These are phyloP conservation scores for Penicillium crystallinum DNA, from an alignment of 495 filamentous ascomycete species.

Conservation along the genomic window DNA sequence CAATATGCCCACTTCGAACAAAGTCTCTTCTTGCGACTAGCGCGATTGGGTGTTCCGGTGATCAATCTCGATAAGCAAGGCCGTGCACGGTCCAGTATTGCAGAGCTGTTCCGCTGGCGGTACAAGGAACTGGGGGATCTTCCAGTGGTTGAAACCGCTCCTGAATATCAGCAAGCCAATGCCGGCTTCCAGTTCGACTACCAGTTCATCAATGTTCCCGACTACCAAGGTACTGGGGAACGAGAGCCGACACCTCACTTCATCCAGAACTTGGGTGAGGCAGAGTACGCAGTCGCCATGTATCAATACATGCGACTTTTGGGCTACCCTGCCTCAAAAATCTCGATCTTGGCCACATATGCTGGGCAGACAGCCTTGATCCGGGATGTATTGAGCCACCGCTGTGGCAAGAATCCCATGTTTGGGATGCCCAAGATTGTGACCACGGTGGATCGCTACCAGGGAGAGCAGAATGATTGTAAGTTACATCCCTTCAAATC, in stretches of 20 bases:
- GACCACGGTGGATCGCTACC: constrained; percentile 95
- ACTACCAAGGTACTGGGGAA: constrained; percentile 90
- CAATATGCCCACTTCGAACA: constrained; percentile 96
- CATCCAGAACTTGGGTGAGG: constrained; percentile 94
- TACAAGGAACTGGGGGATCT: constrained; percentile 79
- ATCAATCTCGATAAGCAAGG: constrained; percentile 92
- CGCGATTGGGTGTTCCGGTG: constrained; percentile 82
- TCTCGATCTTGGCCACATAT: constrained; percentile 89
- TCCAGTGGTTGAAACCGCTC: constrained; percentile 58
- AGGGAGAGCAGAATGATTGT: constrained; percentile 99
- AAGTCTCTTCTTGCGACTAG: constrained; percentile 84
- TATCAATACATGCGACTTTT: constrained; percentile 98
- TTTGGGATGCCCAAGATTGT: constrained; percentile 91
- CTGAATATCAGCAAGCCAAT: constrained; percentile 79
- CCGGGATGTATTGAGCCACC: constrained; percentile 78
- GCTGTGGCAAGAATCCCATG: constrained; percentile 74
- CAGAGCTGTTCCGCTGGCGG: constrained; percentile 88
- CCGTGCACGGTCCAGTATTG: constrained; percentile 78
- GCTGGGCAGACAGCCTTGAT: constrained; percentile 92
- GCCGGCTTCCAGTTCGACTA: constrained; percentile 90
- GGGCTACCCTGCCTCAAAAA: constrained; percentile 87
- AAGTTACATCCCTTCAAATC: constrained; percentile 34
- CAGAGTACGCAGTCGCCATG: constrained; percentile 91
- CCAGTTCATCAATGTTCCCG: constrained; percentile 93
- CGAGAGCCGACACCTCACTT: constrained; percentile 91